phyloP scores from a whole-genome alignment of 2,329 filamentous ascomycete genomes.

The Escovopsis sp. region DNA sequence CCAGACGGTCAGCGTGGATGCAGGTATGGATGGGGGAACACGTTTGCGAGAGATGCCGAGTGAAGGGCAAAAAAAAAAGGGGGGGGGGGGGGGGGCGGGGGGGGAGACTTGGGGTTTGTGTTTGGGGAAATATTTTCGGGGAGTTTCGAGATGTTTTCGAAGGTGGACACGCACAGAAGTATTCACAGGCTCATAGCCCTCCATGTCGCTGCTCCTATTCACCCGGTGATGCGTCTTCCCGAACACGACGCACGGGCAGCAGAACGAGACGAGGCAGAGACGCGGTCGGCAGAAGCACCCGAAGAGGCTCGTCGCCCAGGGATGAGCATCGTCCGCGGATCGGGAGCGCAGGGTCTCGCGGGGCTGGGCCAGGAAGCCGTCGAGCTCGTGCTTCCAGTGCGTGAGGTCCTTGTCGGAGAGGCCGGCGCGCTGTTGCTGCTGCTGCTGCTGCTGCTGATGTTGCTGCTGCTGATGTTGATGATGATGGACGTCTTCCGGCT shows the following conservation, averaged over 20 bases:
- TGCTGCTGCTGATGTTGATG: no score
- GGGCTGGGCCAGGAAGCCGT: slow-evolving; percentile 26
- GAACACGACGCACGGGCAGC: slow-evolving; percentile 31
- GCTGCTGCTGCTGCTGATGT: no score
- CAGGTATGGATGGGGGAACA: no score
- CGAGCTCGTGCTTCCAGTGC: slow-evolving; percentile 28
- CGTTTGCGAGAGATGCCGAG: no score
- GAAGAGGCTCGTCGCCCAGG: slow-evolving; percentile 27
- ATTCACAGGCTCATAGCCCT: slow-evolving; percentile 31
- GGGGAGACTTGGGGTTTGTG: no score
- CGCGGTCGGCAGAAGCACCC: slow-evolving; percentile 29
- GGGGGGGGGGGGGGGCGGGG: no score
- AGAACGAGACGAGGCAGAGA: slow-evolving; percentile 29
- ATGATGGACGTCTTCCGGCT: no score
- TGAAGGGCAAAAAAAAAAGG: no score
- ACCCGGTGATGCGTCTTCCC: slow-evolving; percentile 32
- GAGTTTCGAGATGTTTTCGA: no score
- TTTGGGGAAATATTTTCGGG: background rate
- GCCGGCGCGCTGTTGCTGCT: slow-evolving; percentile 12
- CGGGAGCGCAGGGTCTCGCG: slow-evolving; percentile 26
- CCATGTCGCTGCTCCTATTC: slow-evolving; percentile 22
- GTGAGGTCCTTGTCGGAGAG: slow-evolving; percentile 27
- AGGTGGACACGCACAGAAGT: slow-evolving; percentile 27
- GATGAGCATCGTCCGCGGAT: slow-evolving; percentile 20
- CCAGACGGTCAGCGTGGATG: no score